These are phyloP conservation scores for Aspergillus nidulans DNA, from an alignment of 495 filamentous ascomycete species.

Conservation along the genomic window DNA sequence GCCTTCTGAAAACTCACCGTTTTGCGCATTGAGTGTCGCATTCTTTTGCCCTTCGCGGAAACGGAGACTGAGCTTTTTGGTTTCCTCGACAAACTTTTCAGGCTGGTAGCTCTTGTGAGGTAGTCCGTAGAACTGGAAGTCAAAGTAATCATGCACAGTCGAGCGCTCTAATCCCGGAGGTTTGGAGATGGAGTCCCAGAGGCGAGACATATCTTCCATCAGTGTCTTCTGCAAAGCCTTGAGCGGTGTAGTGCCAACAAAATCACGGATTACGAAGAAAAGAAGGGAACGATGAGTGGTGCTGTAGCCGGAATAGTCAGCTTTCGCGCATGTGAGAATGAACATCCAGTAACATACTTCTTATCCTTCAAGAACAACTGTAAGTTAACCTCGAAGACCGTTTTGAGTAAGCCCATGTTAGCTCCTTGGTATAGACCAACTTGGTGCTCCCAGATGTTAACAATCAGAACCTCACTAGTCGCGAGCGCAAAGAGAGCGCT, in stretches of 20 bases:
- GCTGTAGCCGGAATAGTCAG: conserved; percentile 44
- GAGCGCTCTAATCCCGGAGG: conserved; percentile 83
- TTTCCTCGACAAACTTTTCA: conserved; percentile 81
- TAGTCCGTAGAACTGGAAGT: conserved; percentile 92
- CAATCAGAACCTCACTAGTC: conserved; percentile 95
- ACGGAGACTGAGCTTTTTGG: conserved; percentile 70
- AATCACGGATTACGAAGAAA: conserved; percentile 98
- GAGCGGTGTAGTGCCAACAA: conserved; percentile 85
- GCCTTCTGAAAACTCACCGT: conserved; percentile 65
- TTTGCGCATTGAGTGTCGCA: conserved; percentile 46
- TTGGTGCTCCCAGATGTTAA: conserved; percentile 99
- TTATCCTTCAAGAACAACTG: conserved; percentile 93
- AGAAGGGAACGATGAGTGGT: conserved; percentile 87
- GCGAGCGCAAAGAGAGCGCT: conserved; percentile 94
- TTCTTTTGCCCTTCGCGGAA: conserved; percentile 78
- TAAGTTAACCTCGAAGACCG: conserved; percentile 97
- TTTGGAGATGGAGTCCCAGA: conserved; percentile 90
- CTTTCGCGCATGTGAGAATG: background rate
- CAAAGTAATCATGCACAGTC: conserved; percentile 92
- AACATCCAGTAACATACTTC: conserved; percentile 53
- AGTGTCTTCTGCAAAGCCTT: conserved; percentile 84
- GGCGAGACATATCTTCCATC: conserved; percentile 80
- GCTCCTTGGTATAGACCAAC: conserved; percentile 97
- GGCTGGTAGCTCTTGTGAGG: conserved; percentile 96
- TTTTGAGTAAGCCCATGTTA: conserved; percentile 97